Evolutionary conservation across 768 basidiomycete genomes (phyloP).

Genomic region (Boletus pseudo-olivaceus): DNA sequence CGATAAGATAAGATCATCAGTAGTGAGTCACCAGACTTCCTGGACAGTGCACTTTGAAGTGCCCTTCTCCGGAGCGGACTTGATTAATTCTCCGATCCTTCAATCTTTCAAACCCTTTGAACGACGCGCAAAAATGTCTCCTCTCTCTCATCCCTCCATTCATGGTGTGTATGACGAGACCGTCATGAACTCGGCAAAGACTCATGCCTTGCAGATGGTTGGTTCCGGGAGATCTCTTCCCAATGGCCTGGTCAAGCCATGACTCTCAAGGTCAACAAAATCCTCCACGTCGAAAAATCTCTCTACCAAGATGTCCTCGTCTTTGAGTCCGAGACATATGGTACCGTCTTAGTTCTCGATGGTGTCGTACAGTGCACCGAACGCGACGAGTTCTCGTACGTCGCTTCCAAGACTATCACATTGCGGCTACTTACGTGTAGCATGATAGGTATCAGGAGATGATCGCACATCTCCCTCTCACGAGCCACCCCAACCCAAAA

Average conservation of each 20-base stretch:
- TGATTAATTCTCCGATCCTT: not conserved
- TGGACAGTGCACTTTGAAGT: too few species aligned
- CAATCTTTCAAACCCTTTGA: not conserved
- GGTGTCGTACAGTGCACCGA: constrained; percentile 97
- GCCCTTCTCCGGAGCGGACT: too few species aligned
- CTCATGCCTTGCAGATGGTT: constrained; percentile 59
- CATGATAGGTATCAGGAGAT: constrained; percentile 91
- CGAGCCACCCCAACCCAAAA: constrained; percentile 94
- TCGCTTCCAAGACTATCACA: constrained; percentile 13
- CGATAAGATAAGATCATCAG: constrained; percentile 6
- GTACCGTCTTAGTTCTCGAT: constrained; percentile 95
- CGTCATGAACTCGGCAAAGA: constrained; percentile 3
- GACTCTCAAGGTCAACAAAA: constrained; percentile 93
- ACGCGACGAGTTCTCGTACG: constrained; percentile 97
- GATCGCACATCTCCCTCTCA: constrained; percentile 96
- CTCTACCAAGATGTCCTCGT: constrained; percentile 96
- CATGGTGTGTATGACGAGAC: constrained; percentile 37
- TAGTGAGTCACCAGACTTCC: too few species aligned
- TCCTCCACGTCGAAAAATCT: constrained; percentile 91
- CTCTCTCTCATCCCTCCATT: constrained; percentile 55
- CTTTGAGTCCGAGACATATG: constrained; percentile 92
- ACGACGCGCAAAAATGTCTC: constrained; percentile 42
- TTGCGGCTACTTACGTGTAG: not conserved
- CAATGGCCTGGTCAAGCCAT: constrained; percentile 99
- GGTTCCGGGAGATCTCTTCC: constrained; percentile 92